Conservation (phyloP, 371 early-diverging fungal species). For the Rhizopus delemar region DNA sequence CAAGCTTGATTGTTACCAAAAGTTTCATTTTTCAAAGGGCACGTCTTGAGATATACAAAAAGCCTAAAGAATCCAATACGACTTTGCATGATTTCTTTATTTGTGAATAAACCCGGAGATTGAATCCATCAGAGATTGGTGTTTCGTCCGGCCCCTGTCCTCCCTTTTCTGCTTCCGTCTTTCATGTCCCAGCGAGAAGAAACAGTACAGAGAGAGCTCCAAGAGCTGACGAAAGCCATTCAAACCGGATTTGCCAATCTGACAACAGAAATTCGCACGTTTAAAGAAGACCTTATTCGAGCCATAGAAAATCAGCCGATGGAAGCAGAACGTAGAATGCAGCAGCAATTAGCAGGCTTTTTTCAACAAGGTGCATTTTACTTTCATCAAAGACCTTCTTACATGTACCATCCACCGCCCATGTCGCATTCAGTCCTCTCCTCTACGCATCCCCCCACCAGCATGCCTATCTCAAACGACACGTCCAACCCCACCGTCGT, state of each 20-base stretch:
- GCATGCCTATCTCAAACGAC: too few species aligned
- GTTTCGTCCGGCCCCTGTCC: too few species aligned
- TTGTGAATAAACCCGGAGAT: too few species aligned
- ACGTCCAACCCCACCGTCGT: too few species aligned
- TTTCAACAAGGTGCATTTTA: not conserved
- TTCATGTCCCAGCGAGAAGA: not conserved
- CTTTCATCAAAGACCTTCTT: not conserved
- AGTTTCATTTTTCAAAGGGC: too few species aligned
- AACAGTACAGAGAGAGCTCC: not conserved
- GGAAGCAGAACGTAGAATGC: not conserved
- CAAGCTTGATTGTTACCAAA: too few species aligned
- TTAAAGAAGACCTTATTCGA: not conserved
- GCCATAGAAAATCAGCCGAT: not conserved
- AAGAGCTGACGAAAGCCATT: not conserved
- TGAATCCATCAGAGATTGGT: too few species aligned
- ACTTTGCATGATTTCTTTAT: too few species aligned
- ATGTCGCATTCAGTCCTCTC: not conserved
- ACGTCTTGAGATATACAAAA: too few species aligned
- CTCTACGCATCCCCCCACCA: not conserved
- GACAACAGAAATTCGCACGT: not conserved
- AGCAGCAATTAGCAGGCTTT: not conserved
- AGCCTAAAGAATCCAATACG: too few species aligned
- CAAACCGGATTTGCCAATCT: not conserved
- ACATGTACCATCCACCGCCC: not conserved
- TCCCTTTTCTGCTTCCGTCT: too few species aligned